Evolutionary conservation across 75 land plant genomes (phyloP), one percentile per base, ranked within the genome.

Genomic region (Cryptomeria japonica): DNA sequence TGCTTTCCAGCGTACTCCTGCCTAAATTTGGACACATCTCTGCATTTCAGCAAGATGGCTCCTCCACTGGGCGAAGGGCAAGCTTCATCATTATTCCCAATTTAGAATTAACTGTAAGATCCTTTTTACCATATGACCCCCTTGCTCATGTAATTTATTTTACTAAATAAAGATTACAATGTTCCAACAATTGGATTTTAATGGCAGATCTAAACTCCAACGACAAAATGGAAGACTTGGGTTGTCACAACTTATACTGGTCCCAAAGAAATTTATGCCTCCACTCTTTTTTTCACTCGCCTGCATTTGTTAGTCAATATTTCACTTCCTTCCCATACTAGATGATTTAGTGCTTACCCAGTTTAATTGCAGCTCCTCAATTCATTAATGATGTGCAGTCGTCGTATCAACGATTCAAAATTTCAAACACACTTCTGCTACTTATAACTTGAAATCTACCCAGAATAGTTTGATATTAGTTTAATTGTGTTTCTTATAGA

Each of bases 71-170:
- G 14, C 53, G 14, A 51, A 12, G 53, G 53, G 15, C 53, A 51
- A 51, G 15, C 53, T 1, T 51, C 12, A 12, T 1, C 85, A 44
- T 47, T 84, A 44, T 41, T 84, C 85, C 10, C 85, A 84, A 25
- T 84, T 84, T 10, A 84, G 7, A 34, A 44, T 84, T 6, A 36
- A 84, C 34, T 46, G 85, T 84, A 84, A 46, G 85, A 4, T 37
- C 42, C 3, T 78, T 38, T 78, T 16, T 37, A 1, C 16, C 15
- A 58, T 3, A 58, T 3, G 2, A 3, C 64, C 25, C 25, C 0
- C 19, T 83, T 83, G 22, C 19, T 58, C 19, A 4, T 18, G 3
- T 56, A 19, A 4, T 56, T 56, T 4, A 22, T 56, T 56, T 19
- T 19, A 2, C 3, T 56, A 56, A 3, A 1, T 22, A 83, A 19